Evolutionary conservation across 1,284 basidiomycete species (phyloP), one percentile per base, ranked within the genome.

Genomic region (Ganoderma meredithae): DNA sequence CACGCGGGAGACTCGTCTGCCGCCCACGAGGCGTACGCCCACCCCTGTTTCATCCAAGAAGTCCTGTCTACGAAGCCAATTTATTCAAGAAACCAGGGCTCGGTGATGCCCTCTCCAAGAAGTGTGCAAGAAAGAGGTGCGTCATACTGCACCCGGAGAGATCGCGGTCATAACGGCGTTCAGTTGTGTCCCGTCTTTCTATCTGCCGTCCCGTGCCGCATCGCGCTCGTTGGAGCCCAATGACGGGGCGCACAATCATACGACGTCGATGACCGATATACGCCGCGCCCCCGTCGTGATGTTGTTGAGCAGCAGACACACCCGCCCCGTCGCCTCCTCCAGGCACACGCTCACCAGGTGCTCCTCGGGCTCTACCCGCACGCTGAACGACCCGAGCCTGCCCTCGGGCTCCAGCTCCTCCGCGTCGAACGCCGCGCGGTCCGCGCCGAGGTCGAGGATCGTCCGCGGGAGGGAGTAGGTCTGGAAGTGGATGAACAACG

Each of bases 381-480:
- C 71, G 39, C 61, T 65, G 67, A 72, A 72, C 52, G 69, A 70
- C 52, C 71, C 71, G 19, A 72, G 62, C 33, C 55, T 55, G 25
- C 71, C 71, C 27, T 52, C 47, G 39, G 43, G 15, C n/a, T 65
- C 65, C 25, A 70, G 63, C 60, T 67, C 71, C 19, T 55, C 58
- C 19, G 49, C 60, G 5, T 64, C 69, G 22, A 66, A 64, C 27
- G 64, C 71, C 19, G 58, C 63, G 36, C 65, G 63, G 39, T 69
- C 71, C 60, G 55, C 71, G 27, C 52, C 43, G 6, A 70, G 53
- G 53, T 65, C 67, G 62, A 72, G 69, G 43, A 70, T 68, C 31
- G 66, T 60, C 25, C 68, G 71, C 56, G 71, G 69, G 25, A 72
- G 69, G 19, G 71, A 72, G 61, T 70, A 72, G 60, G 71, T 72